phyloP scores from a whole-genome alignment of 2,329 filamentous ascomycete species.

The Juglanconis sp. region DNA sequence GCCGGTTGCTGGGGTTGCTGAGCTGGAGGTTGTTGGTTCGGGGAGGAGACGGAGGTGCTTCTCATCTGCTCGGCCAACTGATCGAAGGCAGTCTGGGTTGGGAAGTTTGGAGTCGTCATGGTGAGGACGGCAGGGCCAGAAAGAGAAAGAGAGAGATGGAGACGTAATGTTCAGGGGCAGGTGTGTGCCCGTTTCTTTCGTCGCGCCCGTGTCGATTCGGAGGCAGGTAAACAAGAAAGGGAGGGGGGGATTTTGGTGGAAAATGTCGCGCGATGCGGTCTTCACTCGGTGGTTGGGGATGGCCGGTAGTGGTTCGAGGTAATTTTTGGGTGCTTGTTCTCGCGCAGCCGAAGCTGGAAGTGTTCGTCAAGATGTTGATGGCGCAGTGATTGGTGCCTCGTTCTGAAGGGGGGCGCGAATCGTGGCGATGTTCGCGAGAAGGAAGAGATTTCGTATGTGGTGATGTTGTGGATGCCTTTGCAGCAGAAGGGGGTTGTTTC shows the following conservation, averaged over 20 bases:
- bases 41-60: slow-evolving; percentile 6
- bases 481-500: not conserved
- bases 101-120: slow-evolving; percentile 9
- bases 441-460: not conserved
- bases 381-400: not conserved
- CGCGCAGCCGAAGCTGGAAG: not conserved
- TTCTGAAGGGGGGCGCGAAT: not conserved
- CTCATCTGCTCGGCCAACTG: slow-evolving; percentile 18
- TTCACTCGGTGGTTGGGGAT: not conserved
- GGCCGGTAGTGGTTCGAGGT: not conserved
- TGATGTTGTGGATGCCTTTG: not conserved
- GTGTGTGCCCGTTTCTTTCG: slow-evolving; percentile 1
- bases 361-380: not conserved
- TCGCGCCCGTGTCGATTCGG: not conserved
- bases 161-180: not conserved
- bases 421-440: not conserved
- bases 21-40: slow-evolving; percentile 1
- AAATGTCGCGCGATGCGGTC: slow-evolving; percentile 9
- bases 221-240: not conserved
- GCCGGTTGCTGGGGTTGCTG: not conserved
- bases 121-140: not conserved
- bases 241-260: not conserved
- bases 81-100: slow-evolving; percentile 12
- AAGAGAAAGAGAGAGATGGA: no score
- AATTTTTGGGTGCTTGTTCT: not conserved